A percentile compares a stretch with the other conserved stretches of the same genome.
Conservation (phyloP, 257 asterid genomes). For the Marsdenia floribunda region DNA sequence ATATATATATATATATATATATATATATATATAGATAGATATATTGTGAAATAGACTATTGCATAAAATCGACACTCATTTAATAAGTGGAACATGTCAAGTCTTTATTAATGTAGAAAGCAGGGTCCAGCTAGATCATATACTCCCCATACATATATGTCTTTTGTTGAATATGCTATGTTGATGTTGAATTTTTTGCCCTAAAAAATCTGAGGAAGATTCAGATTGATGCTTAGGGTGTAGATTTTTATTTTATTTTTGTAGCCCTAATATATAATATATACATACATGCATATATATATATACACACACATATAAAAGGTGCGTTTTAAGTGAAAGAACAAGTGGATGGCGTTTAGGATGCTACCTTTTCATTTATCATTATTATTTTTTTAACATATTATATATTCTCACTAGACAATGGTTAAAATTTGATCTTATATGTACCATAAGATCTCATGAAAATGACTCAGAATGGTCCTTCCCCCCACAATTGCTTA, state of each 20-base stretch:
- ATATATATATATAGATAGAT: too few species aligned
- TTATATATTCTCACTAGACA: background rate
- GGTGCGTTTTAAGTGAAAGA: background rate
- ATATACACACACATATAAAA: too few species aligned
- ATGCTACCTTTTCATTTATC: background rate
- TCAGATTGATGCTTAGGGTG: background rate
- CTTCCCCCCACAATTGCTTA: background rate
- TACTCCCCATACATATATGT: background rate
- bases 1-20: too few species aligned
- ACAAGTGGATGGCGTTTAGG: background rate
- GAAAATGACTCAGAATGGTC: slow-evolving; percentile 21
- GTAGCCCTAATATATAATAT: too few species aligned
- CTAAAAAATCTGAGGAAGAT: background rate
- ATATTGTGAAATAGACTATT: too few species aligned
- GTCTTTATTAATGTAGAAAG: too few species aligned
- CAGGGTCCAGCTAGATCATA: background rate
- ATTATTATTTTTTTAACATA: too few species aligned
- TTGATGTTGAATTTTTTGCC: background rate
- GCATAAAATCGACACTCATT: too few species aligned
- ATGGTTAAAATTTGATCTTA: slow-evolving; percentile 3
- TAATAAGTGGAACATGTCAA: too few species aligned
- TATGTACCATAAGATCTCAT: slow-evolving; percentile 4
- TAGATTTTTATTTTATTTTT: too few species aligned
- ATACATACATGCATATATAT: too few species aligned
- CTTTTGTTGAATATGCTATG: too few species aligned